phyloP scores from a whole-genome alignment of 2,329 filamentous ascomycete species.

The Ramularia endophylla region DNA sequence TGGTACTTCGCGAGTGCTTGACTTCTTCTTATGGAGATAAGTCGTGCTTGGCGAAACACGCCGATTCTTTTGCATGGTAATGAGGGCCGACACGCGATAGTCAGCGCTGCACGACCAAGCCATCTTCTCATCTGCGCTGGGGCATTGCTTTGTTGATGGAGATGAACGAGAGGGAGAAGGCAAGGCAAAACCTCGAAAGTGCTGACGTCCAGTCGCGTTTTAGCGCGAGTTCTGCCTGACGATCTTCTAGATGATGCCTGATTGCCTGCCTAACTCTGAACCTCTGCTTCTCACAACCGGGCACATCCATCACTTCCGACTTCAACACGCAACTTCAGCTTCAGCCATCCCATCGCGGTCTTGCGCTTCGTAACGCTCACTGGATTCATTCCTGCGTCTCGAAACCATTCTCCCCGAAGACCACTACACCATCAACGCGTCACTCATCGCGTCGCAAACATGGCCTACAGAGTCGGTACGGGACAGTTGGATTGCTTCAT shows the following conservation, averaged over 20 bases:
- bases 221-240: background rate
- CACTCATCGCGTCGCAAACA: too few relatives aligned
- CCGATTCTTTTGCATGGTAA: too few relatives aligned
- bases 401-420: background rate
- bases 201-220: too few relatives aligned
- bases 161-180: background rate
- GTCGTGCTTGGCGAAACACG: background rate
- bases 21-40: too few relatives aligned
- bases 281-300: too few relatives aligned
- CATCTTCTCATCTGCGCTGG: slow-evolving; percentile 26
- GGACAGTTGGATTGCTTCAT: too few relatives aligned
- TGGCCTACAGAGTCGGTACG: too few relatives aligned
- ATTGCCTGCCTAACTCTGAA: background rate
- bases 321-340: background rate
- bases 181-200: background rate
- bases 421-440: too few relatives aligned
- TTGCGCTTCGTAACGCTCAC: background rate
- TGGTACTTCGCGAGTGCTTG: too few relatives aligned
- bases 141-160: slow-evolving; percentile 18
- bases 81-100: too few relatives aligned
- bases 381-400: background rate
- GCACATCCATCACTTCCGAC: too few relatives aligned
- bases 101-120: slow-evolving; percentile 1
- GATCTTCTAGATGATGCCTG: slow-evolving; percentile 3
- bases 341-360: background rate